phyloP scores from a whole-genome alignment of 139 green algal genomes.

The Tetratostichococcus sp. region DNA sequence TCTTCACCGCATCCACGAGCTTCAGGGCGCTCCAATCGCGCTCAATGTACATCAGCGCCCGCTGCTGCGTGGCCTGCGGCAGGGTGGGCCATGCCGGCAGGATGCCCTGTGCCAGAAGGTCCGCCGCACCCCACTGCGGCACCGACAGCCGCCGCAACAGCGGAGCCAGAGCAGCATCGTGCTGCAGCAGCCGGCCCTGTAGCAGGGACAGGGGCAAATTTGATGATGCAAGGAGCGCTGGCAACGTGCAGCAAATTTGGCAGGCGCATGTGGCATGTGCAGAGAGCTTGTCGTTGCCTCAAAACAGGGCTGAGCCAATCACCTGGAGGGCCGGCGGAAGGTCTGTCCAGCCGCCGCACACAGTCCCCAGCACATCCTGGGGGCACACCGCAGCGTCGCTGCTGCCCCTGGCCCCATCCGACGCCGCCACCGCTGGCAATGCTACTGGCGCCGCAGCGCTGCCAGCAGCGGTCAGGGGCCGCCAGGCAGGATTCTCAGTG shows the following conservation, averaged over 20 bases:
- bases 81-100: not conserved
- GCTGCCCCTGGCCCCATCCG: too few relatives aligned
- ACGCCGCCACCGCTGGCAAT: too few relatives aligned
- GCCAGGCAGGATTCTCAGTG: not conserved
- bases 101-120: not conserved
- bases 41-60: constrained; percentile 31
- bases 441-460: too few relatives aligned
- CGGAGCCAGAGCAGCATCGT: constrained; percentile 17
- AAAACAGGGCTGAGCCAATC: too few relatives aligned
- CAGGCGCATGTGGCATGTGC: constrained; percentile 10
- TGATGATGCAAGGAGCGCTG: too few relatives aligned
- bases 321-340: not conserved
- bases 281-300: too few relatives aligned
- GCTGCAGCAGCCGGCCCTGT: constrained; percentile 24
- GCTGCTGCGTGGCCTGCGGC: constrained; percentile 3
- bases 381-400: not conserved
- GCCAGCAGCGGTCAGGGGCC: not conserved
- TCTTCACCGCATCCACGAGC: constrained; percentile 21
- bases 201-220: too few relatives aligned
- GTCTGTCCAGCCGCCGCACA: not conserved
- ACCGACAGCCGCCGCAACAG: not conserved
- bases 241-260: not conserved
- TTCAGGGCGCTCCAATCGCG: constrained; percentile 2
- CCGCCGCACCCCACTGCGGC: not conserved
- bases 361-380: not conserved